Base-by-base conservation (phyloP, 495 filamentous ascomycete genomes). In the Daldinia bambusicola region DNA sequence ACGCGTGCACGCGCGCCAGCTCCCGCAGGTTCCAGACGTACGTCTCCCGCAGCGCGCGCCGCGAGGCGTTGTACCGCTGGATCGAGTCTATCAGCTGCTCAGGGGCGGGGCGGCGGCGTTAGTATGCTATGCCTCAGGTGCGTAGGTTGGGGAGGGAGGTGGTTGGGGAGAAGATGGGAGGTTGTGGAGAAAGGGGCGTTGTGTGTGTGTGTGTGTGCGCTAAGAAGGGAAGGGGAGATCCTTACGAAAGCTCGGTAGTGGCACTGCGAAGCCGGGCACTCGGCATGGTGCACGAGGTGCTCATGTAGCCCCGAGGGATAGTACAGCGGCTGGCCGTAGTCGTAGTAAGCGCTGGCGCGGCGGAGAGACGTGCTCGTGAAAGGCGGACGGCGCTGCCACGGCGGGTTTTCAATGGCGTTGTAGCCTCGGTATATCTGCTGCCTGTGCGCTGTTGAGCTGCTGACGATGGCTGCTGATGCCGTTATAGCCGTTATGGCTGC, bases 191-290 rank as follows among this genome's bases (percentile, higher is more conserved):
- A 43, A 55, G 18, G 3, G 10, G n/a, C n/a, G 26, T 26, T 26
- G 26, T 26, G 26, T 26, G 26, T 26, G 26, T 26, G 1, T 26
- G 26, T 26, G 26, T 26, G 26, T 26, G 26, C 3, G 26, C 26
- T 26, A 22, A 22, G 5, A 4, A 20, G 16, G 16, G n/a, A 31
- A 22, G 9, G 10, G 31, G 56, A 6, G 31, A n/a, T n/a, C n/a
- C 75, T 43, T 62, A 77, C 75, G 61, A 75, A 75, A 30, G 70
- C 72, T 50, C 63, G 67, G 41, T 71, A 77, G 31, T 75, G 72
- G 7, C 72, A 77, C 34, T 67, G 63, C 20, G 67, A 63, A 13
- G 43, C 62, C 0, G 58, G 31, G 45, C 64, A 73, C 30, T 58
- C 69, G 14, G 40, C 31, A 16, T 68, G 40, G 57, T 63, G 66